Base-by-base conservation (phyloP, 768 basidiomycete species). In the Pisolithus orientalis region DNA sequence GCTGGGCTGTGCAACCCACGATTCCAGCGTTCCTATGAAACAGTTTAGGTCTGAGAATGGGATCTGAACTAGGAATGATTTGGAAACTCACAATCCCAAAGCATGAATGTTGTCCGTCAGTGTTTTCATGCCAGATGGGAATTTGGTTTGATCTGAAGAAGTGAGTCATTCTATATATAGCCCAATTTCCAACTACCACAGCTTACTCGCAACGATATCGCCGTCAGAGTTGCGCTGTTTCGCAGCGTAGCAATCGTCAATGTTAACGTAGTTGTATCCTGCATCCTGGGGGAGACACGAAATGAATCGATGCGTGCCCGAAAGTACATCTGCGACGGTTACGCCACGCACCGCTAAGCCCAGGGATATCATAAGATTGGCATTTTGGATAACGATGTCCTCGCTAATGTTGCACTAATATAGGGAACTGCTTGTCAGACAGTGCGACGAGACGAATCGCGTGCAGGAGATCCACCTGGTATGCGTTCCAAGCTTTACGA, bases 201-300 rank as follows among this genome's bases (percentile, higher is more conserved):
- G 44, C 59, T 27, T 47, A 81, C 83, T 73, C 31, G 78, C 80
- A 44, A 82, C 72, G n/a, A 85, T 78, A 57, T 80, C 70, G 1
- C 83, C 83, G 7, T 59, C 54, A 4, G 69, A 56, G 50, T 64
- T 80, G 37, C 83, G 72, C 44, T 78, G 60, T 58, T 77, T 83
- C 64, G 80, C 77, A 1, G 83, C 76, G 56, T 81, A 85, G 56
- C 83, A 85, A 52, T 85, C 83, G 51, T 85, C 83, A 27, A 85
- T 61, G 51, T 82, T 83, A 52, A 85, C 67, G 55, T 80, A 72
- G 50, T 73, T 67, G 58, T 85, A 85, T 1, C 83, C 83, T 28
- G 71, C 73, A 50, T 79, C 78, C 80, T 83, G 31, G 17, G 17
- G 21, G 21, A 17, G 17, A 31, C 16, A 46, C 43, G 52, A 52